These are phyloP conservation scores for Russula sp. DNA, from an alignment of 768 basidiomycete genomes.

Conservation along the genomic window DNA sequence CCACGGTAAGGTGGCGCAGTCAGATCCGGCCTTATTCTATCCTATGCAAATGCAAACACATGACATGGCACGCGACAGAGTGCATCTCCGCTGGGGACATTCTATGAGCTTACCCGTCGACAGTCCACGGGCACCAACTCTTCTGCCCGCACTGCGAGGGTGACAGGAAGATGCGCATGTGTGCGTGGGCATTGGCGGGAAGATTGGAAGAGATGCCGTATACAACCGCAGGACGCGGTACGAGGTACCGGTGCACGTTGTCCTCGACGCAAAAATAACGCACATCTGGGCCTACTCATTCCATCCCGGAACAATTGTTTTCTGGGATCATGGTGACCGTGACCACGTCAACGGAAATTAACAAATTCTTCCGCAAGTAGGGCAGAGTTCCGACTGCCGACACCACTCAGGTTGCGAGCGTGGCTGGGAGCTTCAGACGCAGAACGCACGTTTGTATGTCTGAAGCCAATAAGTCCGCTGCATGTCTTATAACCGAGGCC, in stretches of 20 bases:
- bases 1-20: not conserved
- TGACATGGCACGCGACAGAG: not conserved
- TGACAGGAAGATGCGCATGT: not conserved
- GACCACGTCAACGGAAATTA: too few species aligned
- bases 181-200: not conserved
- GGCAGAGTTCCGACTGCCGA: not conserved
- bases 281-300: too few species aligned
- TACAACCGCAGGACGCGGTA: not conserved
- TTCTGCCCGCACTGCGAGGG: not conserved
- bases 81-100: not conserved
- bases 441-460: not conserved
- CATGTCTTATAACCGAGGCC: too few species aligned
- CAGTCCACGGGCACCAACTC: not conserved
- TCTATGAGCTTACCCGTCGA: not conserved
- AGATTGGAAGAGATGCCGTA: not conserved
- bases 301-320: too few species aligned
- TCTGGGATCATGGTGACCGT: too few species aligned
- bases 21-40: not conserved
- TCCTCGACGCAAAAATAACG: not conserved
- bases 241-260: not conserved
- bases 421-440: not conserved
- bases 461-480: not conserved
- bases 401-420: not conserved
- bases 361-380: not conserved
- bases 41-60: not conserved